These are phyloP conservation scores for Leptoxyphium fumago DNA, from an alignment of 2,329 filamentous ascomycete genomes.

Conservation along the genomic window DNA sequence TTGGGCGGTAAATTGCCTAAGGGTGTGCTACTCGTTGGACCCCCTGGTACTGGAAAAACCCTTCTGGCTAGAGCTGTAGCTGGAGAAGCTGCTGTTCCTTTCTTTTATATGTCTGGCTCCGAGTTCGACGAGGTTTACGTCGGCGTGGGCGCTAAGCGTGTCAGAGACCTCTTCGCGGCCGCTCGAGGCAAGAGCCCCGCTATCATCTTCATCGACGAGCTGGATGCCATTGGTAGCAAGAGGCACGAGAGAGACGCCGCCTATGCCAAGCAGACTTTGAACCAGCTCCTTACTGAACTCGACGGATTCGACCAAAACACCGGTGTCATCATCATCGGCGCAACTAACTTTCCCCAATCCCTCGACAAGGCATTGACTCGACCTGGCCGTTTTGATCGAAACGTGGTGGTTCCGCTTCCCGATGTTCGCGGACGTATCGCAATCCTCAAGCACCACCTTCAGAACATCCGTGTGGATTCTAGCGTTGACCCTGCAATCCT, in stretches of 20 bases:
- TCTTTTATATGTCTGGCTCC: slow-evolving; percentile 99
- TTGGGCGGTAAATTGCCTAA: slow-evolving; percentile 95
- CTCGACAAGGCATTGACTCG: slow-evolving; percentile 90
- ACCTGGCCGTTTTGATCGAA: slow-evolving; percentile 89
- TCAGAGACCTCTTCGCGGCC: slow-evolving; percentile 77
- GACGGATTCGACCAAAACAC: slow-evolving; percentile 94
- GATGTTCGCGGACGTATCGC: slow-evolving; percentile 87
- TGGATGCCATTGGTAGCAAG: slow-evolving; percentile 89
- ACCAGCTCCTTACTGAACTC: slow-evolving; percentile 89
- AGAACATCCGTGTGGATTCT: slow-evolving; percentile 66
- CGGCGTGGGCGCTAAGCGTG: slow-evolving; percentile 88
- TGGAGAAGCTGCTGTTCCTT: slow-evolving; percentile 91
- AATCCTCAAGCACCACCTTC: slow-evolving; percentile 86
- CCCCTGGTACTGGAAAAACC: slow-evolving; percentile 95
- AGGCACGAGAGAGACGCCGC: slow-evolving; percentile 84
- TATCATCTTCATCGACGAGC: slow-evolving; percentile 90
- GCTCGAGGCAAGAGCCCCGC: slow-evolving; percentile 76
- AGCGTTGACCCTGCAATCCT: slow-evolving; percentile 75
- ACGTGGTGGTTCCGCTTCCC: slow-evolving; percentile 74
- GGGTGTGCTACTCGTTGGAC: slow-evolving; percentile 85
- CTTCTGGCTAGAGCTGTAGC: slow-evolving; percentile 88
- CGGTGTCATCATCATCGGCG: slow-evolving; percentile 87
- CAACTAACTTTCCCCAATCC: slow-evolving; percentile 88
- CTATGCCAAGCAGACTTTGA: slow-evolving; percentile 93
- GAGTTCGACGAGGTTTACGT: slow-evolving; percentile 99